phyloP scores from a whole-genome alignment of 179 eudicot genomes.

The Heliamphora pulchella region DNA sequence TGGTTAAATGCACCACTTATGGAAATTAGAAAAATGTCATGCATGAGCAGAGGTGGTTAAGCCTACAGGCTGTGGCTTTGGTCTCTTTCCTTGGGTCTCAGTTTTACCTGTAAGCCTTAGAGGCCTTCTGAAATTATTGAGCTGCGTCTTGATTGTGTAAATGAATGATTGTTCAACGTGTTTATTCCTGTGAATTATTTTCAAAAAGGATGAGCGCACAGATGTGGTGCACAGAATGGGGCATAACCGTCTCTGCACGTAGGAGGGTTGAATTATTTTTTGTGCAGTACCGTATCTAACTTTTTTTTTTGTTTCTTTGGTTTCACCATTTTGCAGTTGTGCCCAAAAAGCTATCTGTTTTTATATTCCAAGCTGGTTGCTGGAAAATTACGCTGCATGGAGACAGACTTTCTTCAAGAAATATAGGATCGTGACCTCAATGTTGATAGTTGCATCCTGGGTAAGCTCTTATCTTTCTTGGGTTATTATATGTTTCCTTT shows the following conservation, averaged over 20 bases:
- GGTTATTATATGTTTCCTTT: neutral
- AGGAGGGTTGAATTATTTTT: neutral
- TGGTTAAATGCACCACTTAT: neutral
- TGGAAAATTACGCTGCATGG: conserved; percentile 80
- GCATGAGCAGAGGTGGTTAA: neutral
- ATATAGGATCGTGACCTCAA: conserved; percentile 27
- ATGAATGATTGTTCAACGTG: too few relatives aligned
- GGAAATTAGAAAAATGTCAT: neutral
- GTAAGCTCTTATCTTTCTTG: conserved; percentile 13
- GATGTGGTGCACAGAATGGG: too few relatives aligned
- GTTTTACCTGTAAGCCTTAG: neutral
- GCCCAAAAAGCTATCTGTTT: conserved; percentile 63
- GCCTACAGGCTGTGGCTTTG: neutral
- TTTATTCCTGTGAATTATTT: too few relatives aligned
- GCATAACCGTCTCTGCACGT: too few relatives aligned
- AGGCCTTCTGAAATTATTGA: neutral
- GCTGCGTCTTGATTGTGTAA: too few relatives aligned
- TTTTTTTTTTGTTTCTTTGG: neutral
- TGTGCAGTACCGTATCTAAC: neutral
- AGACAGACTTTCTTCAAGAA: conserved; percentile 56
- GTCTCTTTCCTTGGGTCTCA: neutral
- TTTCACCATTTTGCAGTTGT: conserved; percentile 43
- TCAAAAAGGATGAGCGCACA: too few relatives aligned
- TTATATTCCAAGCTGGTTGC: conserved; percentile 61
- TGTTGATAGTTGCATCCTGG: conserved; percentile 8